Conservation (phyloP, 441 rosid genomes). For the Adansonia rubrostipa region DNA sequence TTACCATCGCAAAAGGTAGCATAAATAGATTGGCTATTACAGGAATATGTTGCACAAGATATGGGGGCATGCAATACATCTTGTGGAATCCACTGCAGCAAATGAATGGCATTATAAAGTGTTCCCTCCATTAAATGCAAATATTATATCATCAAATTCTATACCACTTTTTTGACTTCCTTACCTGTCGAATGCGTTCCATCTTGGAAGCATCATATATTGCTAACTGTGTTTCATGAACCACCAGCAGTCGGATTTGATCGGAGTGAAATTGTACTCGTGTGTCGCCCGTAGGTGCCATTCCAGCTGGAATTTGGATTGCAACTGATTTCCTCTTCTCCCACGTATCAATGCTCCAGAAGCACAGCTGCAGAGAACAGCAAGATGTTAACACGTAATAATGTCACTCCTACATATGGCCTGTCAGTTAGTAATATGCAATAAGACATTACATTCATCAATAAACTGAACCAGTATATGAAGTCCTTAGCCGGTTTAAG, state of each 20-base stretch:
- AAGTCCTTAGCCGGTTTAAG: neutral
- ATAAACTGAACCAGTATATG: neutral
- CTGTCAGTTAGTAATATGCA: neutral
- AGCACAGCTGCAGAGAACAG: conserved; percentile 56
- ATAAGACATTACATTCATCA: neutral
- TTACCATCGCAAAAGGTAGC: conserved; percentile 83
- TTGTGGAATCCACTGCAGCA: conserved; percentile 85
- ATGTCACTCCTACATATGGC: neutral
- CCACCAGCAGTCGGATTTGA: conserved; percentile 77
- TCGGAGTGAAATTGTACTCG: conserved; percentile 86
- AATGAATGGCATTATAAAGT: neutral
- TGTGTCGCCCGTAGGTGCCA: conserved; percentile 71
- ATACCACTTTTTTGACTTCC: conserved; percentile 7
- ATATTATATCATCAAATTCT: neutral
- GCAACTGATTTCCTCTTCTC: conserved; percentile 78
- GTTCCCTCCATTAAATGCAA: neutral
- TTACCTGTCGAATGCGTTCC: conserved; percentile 79
- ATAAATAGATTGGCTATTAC: conserved; percentile 82
- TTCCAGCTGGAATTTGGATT: conserved; percentile 76
- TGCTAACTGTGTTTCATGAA: conserved; percentile 87
- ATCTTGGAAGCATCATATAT: conserved; percentile 87
- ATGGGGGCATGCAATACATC: conserved; percentile 72
- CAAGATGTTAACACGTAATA: neutral
- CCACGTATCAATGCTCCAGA: conserved; percentile 96
- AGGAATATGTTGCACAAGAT: conserved; percentile 75